phyloP scores from a whole-genome alignment of 345 rosid species.

The Eucalyptus globulus region DNA sequence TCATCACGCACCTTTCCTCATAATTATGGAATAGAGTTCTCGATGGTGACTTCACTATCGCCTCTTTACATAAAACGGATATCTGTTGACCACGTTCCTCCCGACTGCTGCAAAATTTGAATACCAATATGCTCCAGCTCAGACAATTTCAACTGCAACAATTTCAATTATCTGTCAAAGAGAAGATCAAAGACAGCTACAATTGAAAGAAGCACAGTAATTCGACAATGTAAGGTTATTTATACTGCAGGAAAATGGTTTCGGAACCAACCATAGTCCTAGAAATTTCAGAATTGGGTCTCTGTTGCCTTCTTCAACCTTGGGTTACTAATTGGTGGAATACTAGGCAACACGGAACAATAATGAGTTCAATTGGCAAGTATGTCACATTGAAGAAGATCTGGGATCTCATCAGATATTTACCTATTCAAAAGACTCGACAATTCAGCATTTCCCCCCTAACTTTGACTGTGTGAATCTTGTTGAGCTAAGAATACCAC shows the following conservation, averaged over 20 bases:
- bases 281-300: background rate
- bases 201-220: background rate
- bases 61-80: background rate
- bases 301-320: background rate
- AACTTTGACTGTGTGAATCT: background rate
- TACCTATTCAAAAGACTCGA: accelerated
- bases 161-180: background rate
- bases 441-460: background rate
- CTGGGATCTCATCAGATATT: background rate
- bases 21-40: background rate
- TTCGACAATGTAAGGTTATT: background rate
- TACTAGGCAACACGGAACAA: background rate
- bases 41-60: background rate
- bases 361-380: background rate
- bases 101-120: background rate
- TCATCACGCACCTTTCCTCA: accelerated
- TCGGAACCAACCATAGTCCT: background rate
- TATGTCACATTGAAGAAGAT: background rate
- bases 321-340: background rate
- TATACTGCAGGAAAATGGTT: background rate
- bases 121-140: background rate
- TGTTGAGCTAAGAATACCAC: background rate
- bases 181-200: accelerated
- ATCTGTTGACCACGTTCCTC: background rate
- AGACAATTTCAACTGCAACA: background rate